Base-by-base conservation (phyloP, 495 filamentous ascomycete genomes). In the Penicillium flavigenum region DNA sequence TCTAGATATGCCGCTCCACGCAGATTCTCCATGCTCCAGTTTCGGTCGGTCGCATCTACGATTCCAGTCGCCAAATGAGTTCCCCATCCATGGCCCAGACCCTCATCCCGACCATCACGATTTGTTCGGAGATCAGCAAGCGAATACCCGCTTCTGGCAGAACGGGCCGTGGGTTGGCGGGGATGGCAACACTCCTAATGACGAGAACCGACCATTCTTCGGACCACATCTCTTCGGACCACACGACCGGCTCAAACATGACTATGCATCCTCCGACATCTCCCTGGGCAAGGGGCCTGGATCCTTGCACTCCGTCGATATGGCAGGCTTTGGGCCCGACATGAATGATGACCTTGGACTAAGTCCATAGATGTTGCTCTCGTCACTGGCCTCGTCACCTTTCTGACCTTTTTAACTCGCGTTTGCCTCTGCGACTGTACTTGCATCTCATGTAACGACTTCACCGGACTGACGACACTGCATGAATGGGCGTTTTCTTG, bases 121-220 rank as follows among this genome's bases (percentile, higher is more conserved):
- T 64, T 68, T 79, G 3, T 79, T 79, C 47, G 76, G 76, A 9
- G 76, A 79, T 50, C 76, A 77, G 32, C 76, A 79, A 61, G 76
- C 75, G 47, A 79, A 79, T 49, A 79, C 75, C 14, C 71, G 76
- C 17, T 79, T 79, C 61, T 79, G 76, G 76, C 75, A 77, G 49
- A 71, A 79, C 52, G 74, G 74, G 34, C 76, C 76, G 5, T 79
- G 76, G 76, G 69, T 66, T 12, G 75, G 71, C 20, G 74, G 75
- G n/a, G 76, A 79, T 63, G 76, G 76, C 16, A 79, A 75, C 50
- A 79, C 76, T 9, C 76, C 76, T n/a, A 79, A 76, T 50, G 76
- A 79, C 49, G 76, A 79, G 63, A 69, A 67, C 38, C 72, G 76
- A 57, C 75, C 76, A 31, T 79, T 79, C 63, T 79, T 79, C 56